Percentiles rank a stretch among this genome's conserved stretches.
These are phyloP conservation scores for Penicillium fimorum DNA, from an alignment of 495 filamentous ascomycete genomes.

Conservation along the genomic window DNA sequence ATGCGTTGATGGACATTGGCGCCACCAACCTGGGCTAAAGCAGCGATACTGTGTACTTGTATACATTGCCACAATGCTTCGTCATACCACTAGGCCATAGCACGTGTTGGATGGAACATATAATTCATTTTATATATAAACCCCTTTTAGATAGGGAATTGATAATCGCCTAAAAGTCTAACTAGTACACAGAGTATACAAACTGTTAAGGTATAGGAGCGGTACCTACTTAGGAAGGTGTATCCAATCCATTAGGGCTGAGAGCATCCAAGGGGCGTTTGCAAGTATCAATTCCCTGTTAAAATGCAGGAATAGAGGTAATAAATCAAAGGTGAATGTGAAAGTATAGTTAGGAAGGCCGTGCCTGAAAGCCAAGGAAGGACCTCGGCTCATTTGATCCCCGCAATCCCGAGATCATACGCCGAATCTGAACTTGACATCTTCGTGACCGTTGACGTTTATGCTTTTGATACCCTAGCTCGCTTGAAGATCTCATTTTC, in stretches of 20 bases:
- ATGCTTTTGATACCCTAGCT: slow-evolving; percentile 18
- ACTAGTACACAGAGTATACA: no score
- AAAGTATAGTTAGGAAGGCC: neutral
- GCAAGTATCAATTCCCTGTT: neutral
- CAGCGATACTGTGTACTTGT: no score
- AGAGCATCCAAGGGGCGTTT: no score
- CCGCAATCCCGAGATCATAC: slow-evolving; percentile 14
- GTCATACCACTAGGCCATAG: no score
- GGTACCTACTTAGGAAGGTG: no score
- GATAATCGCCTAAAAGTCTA: no score
- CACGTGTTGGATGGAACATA: no score
- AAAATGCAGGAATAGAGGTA: neutral
- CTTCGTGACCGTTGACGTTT: neutral
- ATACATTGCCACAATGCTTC: no score
- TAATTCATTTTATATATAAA: no score
- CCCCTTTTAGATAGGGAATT: no score
- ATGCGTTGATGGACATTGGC: neutral
- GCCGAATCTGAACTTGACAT: slow-evolving; percentile 5
- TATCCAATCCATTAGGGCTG: no score
- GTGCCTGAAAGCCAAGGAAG: slow-evolving; percentile 9
- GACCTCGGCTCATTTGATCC: slow-evolving; percentile 15
- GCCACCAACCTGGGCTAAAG: slow-evolving; percentile 8
- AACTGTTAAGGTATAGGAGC: no score
- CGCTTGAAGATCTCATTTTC: neutral
- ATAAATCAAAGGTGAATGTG: neutral